Evolutionary conservation across 345 rosid genomes (phyloP).

Genomic region (Syzygium grande): DNA sequence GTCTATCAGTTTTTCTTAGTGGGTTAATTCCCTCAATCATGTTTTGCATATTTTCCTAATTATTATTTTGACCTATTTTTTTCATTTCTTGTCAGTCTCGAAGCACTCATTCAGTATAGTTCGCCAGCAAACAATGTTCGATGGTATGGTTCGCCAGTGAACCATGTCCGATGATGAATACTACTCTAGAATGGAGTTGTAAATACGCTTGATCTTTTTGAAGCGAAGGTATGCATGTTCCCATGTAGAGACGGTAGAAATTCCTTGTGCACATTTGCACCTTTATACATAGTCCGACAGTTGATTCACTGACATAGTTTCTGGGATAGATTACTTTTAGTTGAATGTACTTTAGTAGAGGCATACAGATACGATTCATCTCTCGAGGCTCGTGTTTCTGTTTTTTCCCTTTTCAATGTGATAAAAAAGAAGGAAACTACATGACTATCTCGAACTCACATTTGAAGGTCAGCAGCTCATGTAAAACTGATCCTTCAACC

Average conservation of each 20-base stretch:
- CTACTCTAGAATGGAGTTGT: background rate
- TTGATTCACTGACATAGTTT: background rate
- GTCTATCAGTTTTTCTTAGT: background rate
- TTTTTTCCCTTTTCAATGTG: background rate
- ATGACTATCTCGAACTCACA: background rate
- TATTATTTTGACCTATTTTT: background rate
- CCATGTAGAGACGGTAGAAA: background rate
- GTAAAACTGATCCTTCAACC: background rate
- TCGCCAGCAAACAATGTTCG: slow-evolving; percentile 4
- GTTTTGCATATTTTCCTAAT: background rate
- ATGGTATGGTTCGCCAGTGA: background rate
- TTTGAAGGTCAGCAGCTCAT: background rate
- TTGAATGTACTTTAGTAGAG: background rate
- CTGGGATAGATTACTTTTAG: background rate
- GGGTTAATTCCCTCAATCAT: background rate
- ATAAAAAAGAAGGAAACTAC: background rate
- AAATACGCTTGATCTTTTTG: background rate
- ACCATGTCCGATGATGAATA: background rate
- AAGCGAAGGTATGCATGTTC: background rate
- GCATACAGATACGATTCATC: background rate
- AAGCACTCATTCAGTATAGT: slow-evolving; percentile 23
- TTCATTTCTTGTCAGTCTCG: slow-evolving; percentile 29
- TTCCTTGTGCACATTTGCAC: background rate
- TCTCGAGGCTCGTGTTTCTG: background rate
- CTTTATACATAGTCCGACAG: background rate